Base-by-base conservation (phyloP, 768 basidiomycete genomes). In the Lactarius hengduanensis region DNA sequence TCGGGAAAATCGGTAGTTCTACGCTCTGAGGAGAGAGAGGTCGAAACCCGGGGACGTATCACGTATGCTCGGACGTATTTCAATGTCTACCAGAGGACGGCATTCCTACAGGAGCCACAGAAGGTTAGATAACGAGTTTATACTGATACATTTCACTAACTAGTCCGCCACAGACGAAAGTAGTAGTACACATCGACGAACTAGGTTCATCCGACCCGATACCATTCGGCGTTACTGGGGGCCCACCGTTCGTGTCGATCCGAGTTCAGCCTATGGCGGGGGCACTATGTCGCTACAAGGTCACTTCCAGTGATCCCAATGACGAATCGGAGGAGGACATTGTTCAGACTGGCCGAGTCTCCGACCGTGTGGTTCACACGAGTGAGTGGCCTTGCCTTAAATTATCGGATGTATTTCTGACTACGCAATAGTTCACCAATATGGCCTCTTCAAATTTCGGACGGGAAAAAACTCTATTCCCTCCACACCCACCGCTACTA, bases 181-280 rank as follows among this genome's bases (percentile, higher is more conserved):
- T 94, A 28, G 89, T 94, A 11, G 82, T 96, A 47, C 93, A 95
- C 70, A 86, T 98, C 62, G 94, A 96, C 74, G 83, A 88, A 20
- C 72, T 83, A 18, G 91, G 90, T 4, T 78, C 83, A 15, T 90
- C 93, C 8, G 90, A 92, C 71, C 85, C 87, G 2, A 82, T 96
- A 64, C 88, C 90, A 5, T 87, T 94, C 68, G 91, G 89, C 5
- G 79, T 89, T 20, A 82, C 78, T 6, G 81, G 38, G 38, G 38
- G 80, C 18, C 83, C 90, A 9, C 92, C 94, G 0, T 89, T 88
- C 68, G 88, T 91, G n/a, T 79, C 91, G 55, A 87, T 96, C 60
- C 82, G 90, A 62, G 78, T 95, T 7, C 91, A 95, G 69, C 91
- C 93, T 2, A 83, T 96, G 80, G 84, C 88, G 8, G 94, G 92